Conservation (phyloP, 1,284 basidiomycete genomes). For the Cerioporus squamosus region DNA sequence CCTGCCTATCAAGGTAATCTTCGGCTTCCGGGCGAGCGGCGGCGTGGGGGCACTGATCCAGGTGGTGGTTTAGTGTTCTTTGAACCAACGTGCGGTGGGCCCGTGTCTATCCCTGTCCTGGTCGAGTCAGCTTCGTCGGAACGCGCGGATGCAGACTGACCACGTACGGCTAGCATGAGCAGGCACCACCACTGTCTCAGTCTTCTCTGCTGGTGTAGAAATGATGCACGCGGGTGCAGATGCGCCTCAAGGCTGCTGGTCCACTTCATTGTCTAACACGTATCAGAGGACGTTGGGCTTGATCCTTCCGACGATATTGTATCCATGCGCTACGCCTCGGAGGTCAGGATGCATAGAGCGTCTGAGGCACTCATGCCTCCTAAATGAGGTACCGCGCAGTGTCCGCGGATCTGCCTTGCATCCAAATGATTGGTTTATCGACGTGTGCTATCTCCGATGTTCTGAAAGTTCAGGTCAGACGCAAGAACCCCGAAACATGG, state of each 20-base stretch:
- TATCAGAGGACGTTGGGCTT: slow-evolving; percentile 6
- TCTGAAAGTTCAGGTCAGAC: too few species aligned
- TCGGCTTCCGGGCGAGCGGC: slow-evolving; percentile 4
- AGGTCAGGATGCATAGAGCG: not conserved
- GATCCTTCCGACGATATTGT: slow-evolving; percentile 9
- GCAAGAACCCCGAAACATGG: too few species aligned
- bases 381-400: too few species aligned
- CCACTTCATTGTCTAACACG: not conserved
- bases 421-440: too few species aligned
- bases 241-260: slow-evolving; percentile 12
- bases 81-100: not conserved
- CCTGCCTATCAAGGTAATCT: slow-evolving; percentile 9
- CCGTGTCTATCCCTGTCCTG: not conserved
- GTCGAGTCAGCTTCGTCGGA: slow-evolving; percentile 3
- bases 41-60: slow-evolving; percentile 4
- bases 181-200: not conserved
- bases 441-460: too few species aligned
- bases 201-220: not conserved
- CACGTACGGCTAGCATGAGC: not conserved
- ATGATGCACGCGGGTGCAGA: not conserved
- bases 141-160: not conserved
- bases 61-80: slow-evolving; percentile 9
- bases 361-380: too few species aligned
- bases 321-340: not conserved
- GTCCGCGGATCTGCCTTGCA: too few species aligned